Evolutionary conservation across 768 basidiomycete genomes (phyloP), one percentile per base, ranked within the genome.

Genomic region (Coprinellus micaceus): DNA sequence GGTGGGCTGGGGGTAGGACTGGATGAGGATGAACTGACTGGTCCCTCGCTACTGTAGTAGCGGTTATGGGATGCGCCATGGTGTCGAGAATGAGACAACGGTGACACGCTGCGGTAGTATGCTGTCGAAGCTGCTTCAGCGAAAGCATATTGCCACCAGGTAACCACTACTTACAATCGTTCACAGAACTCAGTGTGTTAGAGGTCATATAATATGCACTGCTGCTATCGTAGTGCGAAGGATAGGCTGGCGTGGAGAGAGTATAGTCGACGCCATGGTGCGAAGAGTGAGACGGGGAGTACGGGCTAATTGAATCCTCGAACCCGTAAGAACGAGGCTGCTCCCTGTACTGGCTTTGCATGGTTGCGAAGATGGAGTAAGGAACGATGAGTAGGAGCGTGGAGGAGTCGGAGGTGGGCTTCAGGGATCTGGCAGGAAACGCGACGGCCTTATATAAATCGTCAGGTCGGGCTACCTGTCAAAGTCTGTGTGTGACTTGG

Each of bases 271-370:
- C 60, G 55, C 58, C 60, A 51, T 69, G 63, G 40, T 67, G 64
- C 21, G 70, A 52, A 25, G 65, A 49, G 48, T 72, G 68, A 17
- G 65, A 64, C 53, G 67, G 57, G 22, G 69, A 39, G 55, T 74
- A 74, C 39, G 62, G 61, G 26, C 63, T 64, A 50, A 56, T 64
- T 57, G 67, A 68, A 58, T 74, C 73, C 49, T 77, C 77, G 60
- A 76, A 80, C 28, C 74, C 58, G 62, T 76, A 79, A 40, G 71
- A 63, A 47, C 76, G 78, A 58, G 72, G 62, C 58, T 76, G 61
- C 58, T 76, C 70, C 40, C 71, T 68, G 51, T 69, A 71, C 52
- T 78, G 71, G 49, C 30, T 51, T 76, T 77, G 77, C 60, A 57
- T 61, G 64, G 63, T 66, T 49, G 63, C 59, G 54, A 60, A 60